Evolutionary conservation across 1,284 basidiomycete genomes (phyloP), one percentile per base, ranked within the genome.

Genomic region (Tilletia setariae): DNA sequence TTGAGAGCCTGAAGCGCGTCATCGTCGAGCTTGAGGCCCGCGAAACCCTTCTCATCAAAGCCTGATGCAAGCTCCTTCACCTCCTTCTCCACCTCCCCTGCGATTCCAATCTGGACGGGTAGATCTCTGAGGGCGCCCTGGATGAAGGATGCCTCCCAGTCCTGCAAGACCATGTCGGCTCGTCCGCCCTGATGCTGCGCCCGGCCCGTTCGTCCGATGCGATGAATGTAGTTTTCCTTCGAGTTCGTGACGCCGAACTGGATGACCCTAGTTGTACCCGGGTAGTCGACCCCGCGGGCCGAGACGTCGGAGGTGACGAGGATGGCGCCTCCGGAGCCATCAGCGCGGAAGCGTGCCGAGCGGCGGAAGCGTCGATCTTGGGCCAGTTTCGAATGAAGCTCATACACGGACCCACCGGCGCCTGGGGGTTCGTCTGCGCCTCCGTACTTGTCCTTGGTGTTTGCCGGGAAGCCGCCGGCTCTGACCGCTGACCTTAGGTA

Each of bases 121-220:
- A 96, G 86, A 53, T 88, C 86, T 11, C 86, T 85, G 51, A 97
- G 85, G 73, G 89, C 85, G 82, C 86, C 86, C 13, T 85, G 85
- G 69, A 93, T 83, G 83, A 91, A 97, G 11, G 87, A 88, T 40
- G 86, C 83, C 83, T 98, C 95, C 86, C 89, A 95, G 13, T 91
- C 90, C 11, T 91, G 85, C 25, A 98, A 86, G 23, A 98, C 87
- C 64, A 98, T 83, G 83, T 98, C 95, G 7, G 90, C 93, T 68
- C 93, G 88, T 0, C 91, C 92, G 28, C 84, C 83, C 46, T 86
- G 86, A 8, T 42, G 40, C 28, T 85, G 85, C 1, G 89, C 91
- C 76, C 94, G 89, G 23, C 93, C 94, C 0, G 95, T 96, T 70
- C 94, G 87, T 1, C 94, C 93, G 62, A 98, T 89, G 71, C 95